Evolutionary conservation across 257 asterid species (phyloP).

Genomic region (Echium plantagineum): DNA sequence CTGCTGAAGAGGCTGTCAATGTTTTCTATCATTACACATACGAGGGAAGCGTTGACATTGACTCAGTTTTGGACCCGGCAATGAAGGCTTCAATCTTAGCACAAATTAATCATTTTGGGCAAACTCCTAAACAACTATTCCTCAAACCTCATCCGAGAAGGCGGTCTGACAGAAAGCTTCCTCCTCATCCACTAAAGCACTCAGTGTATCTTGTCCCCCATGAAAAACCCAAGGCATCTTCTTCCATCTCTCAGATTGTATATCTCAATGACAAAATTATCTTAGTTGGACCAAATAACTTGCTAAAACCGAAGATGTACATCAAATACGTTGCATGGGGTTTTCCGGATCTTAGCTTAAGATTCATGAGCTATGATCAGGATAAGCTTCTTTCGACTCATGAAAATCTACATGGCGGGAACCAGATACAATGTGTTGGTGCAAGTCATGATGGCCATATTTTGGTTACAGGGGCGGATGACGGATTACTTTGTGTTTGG

Average conservation of each 20-base stretch:
- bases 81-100: conserved; percentile 99
- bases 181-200: conserved; percentile 75
- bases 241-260: conserved; percentile 72
- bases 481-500: conserved; percentile 80
- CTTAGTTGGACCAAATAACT: conserved; percentile 58
- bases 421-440: conserved; percentile 81
- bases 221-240: conserved; percentile 64
- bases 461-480: conserved; percentile 90
- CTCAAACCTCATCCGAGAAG: conserved; percentile 84
- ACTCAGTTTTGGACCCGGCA: conserved; percentile 91
- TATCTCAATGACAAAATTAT: conserved; percentile 65
- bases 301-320: conserved; percentile 73
- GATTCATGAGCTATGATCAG: conserved; percentile 77
- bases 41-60: conserved; percentile 97
- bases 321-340: conserved; percentile 88
- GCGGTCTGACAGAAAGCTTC: conserved; percentile 64
- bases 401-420: conserved; percentile 95
- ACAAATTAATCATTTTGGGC: conserved; percentile 97
- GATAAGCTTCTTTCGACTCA: conserved; percentile 91
- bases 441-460: conserved; percentile 89
- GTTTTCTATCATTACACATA: conserved; percentile 98
- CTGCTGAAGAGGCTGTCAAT: conserved; percentile 95
- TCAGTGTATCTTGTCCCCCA: conserved; percentile 62
- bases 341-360: conserved; percentile 86
- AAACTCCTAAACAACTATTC: conserved; percentile 92